phyloP scores from a whole-genome alignment of 257 asterid genomes.

The Eucommia ulmoides region DNA sequence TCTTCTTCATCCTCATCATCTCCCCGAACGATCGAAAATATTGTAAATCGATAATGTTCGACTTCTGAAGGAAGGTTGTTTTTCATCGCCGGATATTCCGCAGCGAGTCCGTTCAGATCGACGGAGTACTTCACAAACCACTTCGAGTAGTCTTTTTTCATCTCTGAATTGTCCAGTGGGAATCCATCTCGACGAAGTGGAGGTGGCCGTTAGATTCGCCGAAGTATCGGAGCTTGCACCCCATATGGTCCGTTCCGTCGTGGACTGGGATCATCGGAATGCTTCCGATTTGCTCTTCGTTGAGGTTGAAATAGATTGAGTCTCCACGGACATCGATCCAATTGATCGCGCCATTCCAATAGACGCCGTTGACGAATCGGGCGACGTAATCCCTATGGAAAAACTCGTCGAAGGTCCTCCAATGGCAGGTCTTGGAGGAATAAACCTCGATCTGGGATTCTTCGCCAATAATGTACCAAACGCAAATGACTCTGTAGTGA shows the following conservation, averaged over 20 bases:
- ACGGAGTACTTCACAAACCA: constrained; percentile 29
- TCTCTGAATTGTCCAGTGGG: constrained; percentile 4
- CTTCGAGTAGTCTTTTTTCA: constrained; percentile 24
- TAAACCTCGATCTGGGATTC: constrained; percentile 13
- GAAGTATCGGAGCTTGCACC: constrained; percentile 8
- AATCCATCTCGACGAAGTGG: constrained; percentile 9
- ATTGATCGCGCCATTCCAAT: constrained; percentile 18
- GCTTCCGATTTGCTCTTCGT: constrained; percentile 5
- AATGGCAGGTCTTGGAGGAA: constrained; percentile 21
- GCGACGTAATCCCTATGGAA: background rate
- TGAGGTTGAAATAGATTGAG: constrained; percentile 11
- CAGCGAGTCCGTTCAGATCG: constrained; percentile 13
- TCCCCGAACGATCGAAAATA: too few species aligned
- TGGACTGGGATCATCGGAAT: constrained; percentile 6
- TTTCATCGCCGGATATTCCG: constrained; percentile 13
- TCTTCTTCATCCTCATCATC: too few species aligned
- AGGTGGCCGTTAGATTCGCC: constrained; percentile 27
- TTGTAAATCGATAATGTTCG: too few species aligned
- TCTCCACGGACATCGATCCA: constrained; percentile 6
- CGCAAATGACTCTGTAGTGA: constrained; percentile 20
- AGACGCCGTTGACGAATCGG: constrained; percentile 9
- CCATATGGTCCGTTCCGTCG: background rate
- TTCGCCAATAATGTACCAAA: background rate
- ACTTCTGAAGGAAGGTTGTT: too few species aligned
- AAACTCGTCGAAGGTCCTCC: constrained; percentile 20